Evolutionary conservation across 2,329 filamentous ascomycete genomes (phyloP).

Genomic region (Sphaceloma murrayae): DNA sequence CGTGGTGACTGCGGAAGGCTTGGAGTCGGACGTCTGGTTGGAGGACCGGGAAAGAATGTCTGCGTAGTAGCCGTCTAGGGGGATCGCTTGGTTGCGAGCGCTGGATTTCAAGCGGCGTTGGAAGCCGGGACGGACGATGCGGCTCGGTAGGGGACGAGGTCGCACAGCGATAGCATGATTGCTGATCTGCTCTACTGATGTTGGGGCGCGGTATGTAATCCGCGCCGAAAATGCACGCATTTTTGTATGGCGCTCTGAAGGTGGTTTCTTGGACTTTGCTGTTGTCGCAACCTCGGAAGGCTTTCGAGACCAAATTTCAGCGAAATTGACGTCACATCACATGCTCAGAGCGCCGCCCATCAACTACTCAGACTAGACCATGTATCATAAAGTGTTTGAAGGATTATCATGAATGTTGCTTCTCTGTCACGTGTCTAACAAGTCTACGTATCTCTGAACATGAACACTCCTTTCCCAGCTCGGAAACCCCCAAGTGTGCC

Average conservation of each 20-base stretch:
- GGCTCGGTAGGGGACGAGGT: neutral
- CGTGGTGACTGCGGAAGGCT: constrained; percentile 23
- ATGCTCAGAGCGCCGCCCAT: no score
- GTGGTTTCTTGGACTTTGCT: neutral
- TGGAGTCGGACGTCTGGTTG: constrained; percentile 5
- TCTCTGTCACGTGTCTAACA: no score
- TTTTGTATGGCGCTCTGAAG: no score
- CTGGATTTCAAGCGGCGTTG: constrained; percentile 1
- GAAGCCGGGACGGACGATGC: constrained; percentile 5
- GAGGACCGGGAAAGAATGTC: constrained; percentile 21
- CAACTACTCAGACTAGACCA: no score
- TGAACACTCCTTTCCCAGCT: constrained; percentile 80
- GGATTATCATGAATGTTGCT: no score
- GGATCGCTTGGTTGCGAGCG: constrained; percentile 14
- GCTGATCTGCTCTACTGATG: neutral
- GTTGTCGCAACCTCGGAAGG: no score
- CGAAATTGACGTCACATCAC: neutral
- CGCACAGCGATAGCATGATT: neutral
- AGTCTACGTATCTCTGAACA: constrained; percentile 52
- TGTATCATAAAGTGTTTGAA: no score
- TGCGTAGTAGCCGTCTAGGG: constrained; percentile 22
- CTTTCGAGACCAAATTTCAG: neutral
- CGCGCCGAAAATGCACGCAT: constrained; percentile 6
- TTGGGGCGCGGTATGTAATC: neutral
- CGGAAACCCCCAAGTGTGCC: constrained; percentile 76